Percentiles rank a stretch among this genome's conserved stretches.
phyloP scores from a whole-genome alignment of 345 rosid genomes.

The Gynandropsis gynandra region DNA sequence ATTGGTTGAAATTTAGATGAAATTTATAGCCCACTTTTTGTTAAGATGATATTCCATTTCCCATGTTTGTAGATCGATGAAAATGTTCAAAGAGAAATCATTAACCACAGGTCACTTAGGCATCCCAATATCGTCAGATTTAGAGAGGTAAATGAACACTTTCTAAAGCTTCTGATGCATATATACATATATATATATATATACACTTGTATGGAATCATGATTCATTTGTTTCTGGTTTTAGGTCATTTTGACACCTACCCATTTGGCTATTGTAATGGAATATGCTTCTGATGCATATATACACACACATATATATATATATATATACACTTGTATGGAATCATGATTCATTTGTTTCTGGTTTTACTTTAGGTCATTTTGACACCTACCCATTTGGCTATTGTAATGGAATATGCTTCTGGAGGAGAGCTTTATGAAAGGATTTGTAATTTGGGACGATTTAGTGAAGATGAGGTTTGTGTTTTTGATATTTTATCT shows the following conservation, averaged over 20 bases:
- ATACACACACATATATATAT: too few species aligned
- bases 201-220: slow-evolving; percentile 1
- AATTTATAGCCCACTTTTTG: slow-evolving; percentile 3
- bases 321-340: neutral
- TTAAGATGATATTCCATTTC: slow-evolving; percentile 1
- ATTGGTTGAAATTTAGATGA: neutral
- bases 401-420: slow-evolving; percentile 92
- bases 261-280: slow-evolving; percentile 44
- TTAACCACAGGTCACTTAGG: slow-evolving; percentile 84
- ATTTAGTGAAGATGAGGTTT: slow-evolving; percentile 91
- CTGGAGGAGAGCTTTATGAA: slow-evolving; percentile 92
- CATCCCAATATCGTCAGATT: slow-evolving; percentile 96
- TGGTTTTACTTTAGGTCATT: slow-evolving; percentile 40
- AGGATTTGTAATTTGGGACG: slow-evolving; percentile 80
- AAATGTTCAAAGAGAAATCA: slow-evolving; percentile 87
- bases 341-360: slow-evolving; percentile 1
- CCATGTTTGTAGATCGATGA: slow-evolving; percentile 72
- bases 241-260: slow-evolving; percentile 78
- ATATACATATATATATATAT: too few species aligned
- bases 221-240: neutral
- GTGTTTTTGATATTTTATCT: neutral
- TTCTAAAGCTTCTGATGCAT: too few species aligned
- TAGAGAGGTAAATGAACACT: slow-evolving; percentile 55
- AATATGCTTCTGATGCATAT: too few species aligned
- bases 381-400: slow-evolving; percentile 95